Percentiles rank a stretch among this genome's conserved stretches.
Conservation (phyloP, 1,284 basidiomycete species). For the Bjerkandera adusta region DNA sequence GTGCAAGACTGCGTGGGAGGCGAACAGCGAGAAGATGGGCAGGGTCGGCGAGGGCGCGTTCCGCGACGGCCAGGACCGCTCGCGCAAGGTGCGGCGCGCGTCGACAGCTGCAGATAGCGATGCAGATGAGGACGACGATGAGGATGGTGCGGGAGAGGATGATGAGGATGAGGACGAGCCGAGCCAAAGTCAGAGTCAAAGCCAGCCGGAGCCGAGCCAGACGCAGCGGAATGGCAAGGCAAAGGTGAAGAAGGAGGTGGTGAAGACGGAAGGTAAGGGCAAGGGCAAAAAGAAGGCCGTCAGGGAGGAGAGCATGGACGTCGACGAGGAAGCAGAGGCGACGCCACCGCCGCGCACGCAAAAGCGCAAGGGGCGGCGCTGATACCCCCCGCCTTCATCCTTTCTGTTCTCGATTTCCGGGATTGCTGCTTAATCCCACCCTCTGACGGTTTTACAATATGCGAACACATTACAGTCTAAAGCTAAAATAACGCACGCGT, state of each 20-base stretch:
- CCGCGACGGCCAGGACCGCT: conserved; percentile 55
- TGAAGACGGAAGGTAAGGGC: conserved; percentile 26
- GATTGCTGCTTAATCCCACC: not conserved
- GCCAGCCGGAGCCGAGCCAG: conserved; percentile 20
- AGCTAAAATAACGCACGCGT: not conserved
- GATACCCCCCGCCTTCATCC: not conserved
- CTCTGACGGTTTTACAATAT: not conserved
- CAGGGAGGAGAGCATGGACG: conserved; percentile 23
- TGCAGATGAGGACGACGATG: conserved; percentile 42
- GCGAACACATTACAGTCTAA: not conserved
- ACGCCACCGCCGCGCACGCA: conserved; percentile 24
- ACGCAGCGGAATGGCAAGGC: conserved; percentile 28
- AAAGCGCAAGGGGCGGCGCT: conserved; percentile 20
- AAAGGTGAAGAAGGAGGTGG: conserved; percentile 29
- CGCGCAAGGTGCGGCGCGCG: conserved; percentile 38
- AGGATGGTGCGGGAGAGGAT: conserved; percentile 36
- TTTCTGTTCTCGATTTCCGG: not conserved
- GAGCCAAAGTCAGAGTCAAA: conserved; percentile 20
- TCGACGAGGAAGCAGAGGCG: conserved; percentile 31
- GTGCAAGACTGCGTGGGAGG: conserved; percentile 59
- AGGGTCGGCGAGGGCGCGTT: conserved; percentile 66
- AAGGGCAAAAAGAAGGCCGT: conserved; percentile 31
- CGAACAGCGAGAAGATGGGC: conserved; percentile 41
- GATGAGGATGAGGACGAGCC: conserved; percentile 30
- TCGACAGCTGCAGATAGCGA: conserved; percentile 35